Evolutionary conservation across 805 yeast genomes (phyloP), one percentile per base, ranked within the genome.

Genomic region (Wickerhamiella galacta): DNA sequence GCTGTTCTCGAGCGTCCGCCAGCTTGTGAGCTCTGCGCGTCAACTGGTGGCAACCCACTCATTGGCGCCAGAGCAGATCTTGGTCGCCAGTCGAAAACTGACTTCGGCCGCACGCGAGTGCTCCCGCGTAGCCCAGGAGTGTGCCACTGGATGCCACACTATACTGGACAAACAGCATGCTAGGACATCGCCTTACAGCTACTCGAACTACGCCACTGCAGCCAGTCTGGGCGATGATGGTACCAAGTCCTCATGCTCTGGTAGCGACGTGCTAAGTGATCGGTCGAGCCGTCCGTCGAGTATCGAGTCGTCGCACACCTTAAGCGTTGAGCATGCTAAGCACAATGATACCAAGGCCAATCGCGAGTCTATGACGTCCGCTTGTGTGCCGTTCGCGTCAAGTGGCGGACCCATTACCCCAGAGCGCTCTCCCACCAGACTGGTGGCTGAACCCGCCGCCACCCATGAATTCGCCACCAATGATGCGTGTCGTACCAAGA

Each of bases 1-100:
- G 23, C 37, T 58, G 34, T 52, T 50, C 24, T 47, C 41, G n/a
- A 51, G 48, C 23, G 49, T 57, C 25, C 40, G 56, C 15, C 36
- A 40, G 17, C 46, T 58, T 24, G 60, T 56, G 2, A 40, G 52
- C 8, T 47, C 54, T 4, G 60, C 63, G 5, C 47, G 62, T 18
- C 49, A 53, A 9, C 48, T 53, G 4, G 61, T 55, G 11, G 47
- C 52, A 10, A 31, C 43, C n/a, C 32, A 42, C 29, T 41, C 43
- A 14, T 42, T 43, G 16, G 25, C 44, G 17, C 44, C 38, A 9
- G 36, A 38, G 4, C 35, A 35, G 19, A 36, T 40, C 20, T 35
- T 38, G 12, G 21, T 35, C 3, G 46, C 46, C 10, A 38, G 46
- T n/a, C 47, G 48, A 27, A 39, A 39, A 23, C 40, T 54, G 26